Conservation (phyloP, 2,329 filamentous ascomycete species). For the Paraphoma sp. region DNA sequence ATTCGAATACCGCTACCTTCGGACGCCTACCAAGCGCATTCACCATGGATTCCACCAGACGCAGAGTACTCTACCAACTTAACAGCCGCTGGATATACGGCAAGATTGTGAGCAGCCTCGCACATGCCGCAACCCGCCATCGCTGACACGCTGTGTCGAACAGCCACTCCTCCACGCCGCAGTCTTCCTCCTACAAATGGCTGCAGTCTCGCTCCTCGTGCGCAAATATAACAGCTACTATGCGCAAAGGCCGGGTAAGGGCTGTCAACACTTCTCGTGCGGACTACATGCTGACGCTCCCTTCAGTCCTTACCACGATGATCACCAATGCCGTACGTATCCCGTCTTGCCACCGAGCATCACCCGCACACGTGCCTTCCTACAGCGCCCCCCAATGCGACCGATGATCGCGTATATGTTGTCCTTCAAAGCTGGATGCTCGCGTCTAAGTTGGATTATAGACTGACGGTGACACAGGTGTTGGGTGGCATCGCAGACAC, state of each 20-base stretch:
- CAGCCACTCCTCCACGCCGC: conserved; percentile 88
- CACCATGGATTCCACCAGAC: conserved; percentile 53
- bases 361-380: conserved; percentile 1
- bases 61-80: conserved; percentile 68
- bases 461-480: conserved; percentile 49
- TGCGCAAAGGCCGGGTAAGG: conserved; percentile 80
- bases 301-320: conserved; percentile 92
- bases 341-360: conserved; percentile 8
- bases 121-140: not conserved
- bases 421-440: not conserved
- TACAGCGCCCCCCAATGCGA: not conserved
- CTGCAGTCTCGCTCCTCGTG: conserved; percentile 79
- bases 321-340: conserved; percentile 86
- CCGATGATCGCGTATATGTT: not conserved
- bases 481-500: conserved; percentile 96
- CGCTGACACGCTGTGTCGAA: conserved; percentile 15
- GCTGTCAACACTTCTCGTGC: too few species aligned
- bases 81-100: conserved; percentile 78
- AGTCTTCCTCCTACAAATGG: conserved; percentile 88
- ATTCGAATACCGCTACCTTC: conserved; percentile 23
- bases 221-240: conserved; percentile 95
- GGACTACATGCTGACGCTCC: conserved; percentile 17
- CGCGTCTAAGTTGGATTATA: not conserved
- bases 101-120: conserved; percentile 65
- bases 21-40: conserved; percentile 21